Evolutionary conservation across 2,329 filamentous ascomycete genomes (phyloP), one percentile per base, ranked within the genome.

Genomic region (Sporothrix sp.): DNA sequence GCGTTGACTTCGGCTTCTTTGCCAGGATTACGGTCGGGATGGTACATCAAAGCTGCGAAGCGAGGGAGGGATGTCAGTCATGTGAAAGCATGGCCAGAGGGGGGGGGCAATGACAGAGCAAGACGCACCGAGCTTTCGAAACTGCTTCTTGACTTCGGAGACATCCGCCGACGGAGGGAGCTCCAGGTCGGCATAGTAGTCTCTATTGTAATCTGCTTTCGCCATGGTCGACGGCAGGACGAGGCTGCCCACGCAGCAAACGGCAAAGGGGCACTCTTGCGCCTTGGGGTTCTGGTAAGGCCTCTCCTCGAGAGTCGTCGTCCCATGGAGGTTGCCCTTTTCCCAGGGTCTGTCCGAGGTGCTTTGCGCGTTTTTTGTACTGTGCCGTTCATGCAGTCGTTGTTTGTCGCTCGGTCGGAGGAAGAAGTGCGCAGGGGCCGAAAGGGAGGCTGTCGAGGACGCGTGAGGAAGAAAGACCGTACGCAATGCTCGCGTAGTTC

Each of bases 21-120:
- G 47, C 89, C 89, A 10, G 84, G 87, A 62, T 95, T 95, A 53
- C 89, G 84, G 64, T 95, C 89, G 7, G 89, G 89, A 62, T 95
- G 89, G 61, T 85, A 94, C 65, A 86, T 85, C 42, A 94, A 72
- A 43, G 88, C 88, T 88, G 21, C n/a, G 8, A 11, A 23, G 32
- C 7, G 38, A 21, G 10, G 23, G 11, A 16, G 20, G 25, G 13
- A 10, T 9, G 43, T 33, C 8, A 20, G 18, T 32, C 30, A 25
- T 14, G 21, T 3, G 23, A 4, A 8, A 18, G 5, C 2, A 35
- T 7, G n/a, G 30, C 2, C 14, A 20, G 20, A 14, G 3, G 27
- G 13, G 32, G 10, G n/a, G n/a, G n/a, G n/a, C n/a, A n/a, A n/a
- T n/a, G n/a, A 42, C 30, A 33, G 38, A 14, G 14, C 4, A 20